Percentiles rank a stretch among this genome's conserved stretches.
These are phyloP conservation scores for Cavenderia fasciculata DNA, from an alignment of 78 protist genomes.

Conservation along the genomic window DNA sequence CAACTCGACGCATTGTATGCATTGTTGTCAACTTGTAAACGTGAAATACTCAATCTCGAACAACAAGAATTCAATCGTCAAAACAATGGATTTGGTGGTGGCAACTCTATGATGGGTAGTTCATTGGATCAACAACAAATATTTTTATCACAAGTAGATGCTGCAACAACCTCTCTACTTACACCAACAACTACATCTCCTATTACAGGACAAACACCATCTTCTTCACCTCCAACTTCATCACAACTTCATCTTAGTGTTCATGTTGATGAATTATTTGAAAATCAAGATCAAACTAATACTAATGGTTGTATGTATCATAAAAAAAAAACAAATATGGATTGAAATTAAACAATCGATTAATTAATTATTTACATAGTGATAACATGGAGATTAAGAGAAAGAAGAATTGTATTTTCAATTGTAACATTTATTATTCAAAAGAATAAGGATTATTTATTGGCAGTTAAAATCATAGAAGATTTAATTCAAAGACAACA, in stretches of 20 bases:
- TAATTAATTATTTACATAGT: background rate
- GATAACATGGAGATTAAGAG: conserved; percentile 50
- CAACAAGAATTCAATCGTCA: conserved; percentile 24
- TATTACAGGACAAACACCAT: background rate
- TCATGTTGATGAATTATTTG: conserved; percentile 45
- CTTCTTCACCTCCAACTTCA: conserved; percentile 39
- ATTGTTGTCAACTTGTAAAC: conserved; percentile 40
- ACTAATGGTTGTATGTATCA: background rate
- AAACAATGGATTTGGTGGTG: conserved; percentile 6
- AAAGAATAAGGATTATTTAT: conserved; percentile 59
- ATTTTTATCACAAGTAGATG: conserved; percentile 58
- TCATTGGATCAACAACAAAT: conserved; percentile 3
- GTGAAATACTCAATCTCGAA: background rate
- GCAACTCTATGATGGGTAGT: conserved; percentile 7
- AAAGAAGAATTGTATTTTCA: conserved; percentile 65
- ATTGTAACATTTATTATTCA: conserved; percentile 70
- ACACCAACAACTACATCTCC: conserved; percentile 19
- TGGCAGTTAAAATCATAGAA: conserved; percentile 65
- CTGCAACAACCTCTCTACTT: conserved; percentile 28
- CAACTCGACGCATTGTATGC: conserved; percentile 60
- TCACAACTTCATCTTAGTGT: background rate
- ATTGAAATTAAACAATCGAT: background rate
- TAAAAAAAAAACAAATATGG: too few species aligned
- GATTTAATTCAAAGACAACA: conserved; percentile 39
- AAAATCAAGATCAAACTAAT: background rate